Evolutionary conservation across 2,329 filamentous ascomycete genomes (phyloP), one percentile per base, ranked within the genome.

Genomic region (Botrytis deweyae): DNA sequence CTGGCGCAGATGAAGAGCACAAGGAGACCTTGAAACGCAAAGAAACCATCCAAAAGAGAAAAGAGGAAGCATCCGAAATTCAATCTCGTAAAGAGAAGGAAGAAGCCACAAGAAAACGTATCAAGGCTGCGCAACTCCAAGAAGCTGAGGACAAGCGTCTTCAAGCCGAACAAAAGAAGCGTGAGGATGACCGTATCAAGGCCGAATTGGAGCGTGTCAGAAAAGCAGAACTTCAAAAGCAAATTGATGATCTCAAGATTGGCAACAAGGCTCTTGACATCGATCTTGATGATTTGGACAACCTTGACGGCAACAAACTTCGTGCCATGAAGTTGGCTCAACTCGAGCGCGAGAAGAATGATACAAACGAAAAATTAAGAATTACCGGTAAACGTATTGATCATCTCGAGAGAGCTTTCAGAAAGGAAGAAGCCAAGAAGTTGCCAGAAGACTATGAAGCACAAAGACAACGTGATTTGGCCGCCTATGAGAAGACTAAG

Each of bases 271-370:
- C 85, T 69, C 84, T 90, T 62, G 87, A 91, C 77, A 91, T 98
- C 76, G 94, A 94, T 79, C 84, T 93, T 73, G 91, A 92, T 73
- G 90, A 98, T 79, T 87, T 98, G 72, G 92, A 96, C 76, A 93
- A 93, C 77, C 88, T 98, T 73, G 95, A 98, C 83, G 93, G 91
- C 83, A 94, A 94, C 83, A 91, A 92, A 77, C 93, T 99, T 79
- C 95, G 96, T 82, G 92, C 93, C 78, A 92, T 99, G 85, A 98
- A 98, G 87, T 89, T 99, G 74, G 92, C 93, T 75, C 95, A 97
- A 84, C 89, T 99, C 18, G 96, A 98, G 85, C 95, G 95, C 79
- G 96, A 98, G 87, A 99, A 98, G 91, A 97, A 95, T 81, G 94
- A 96, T 81, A 91, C 98, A 78, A 93, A 93, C 77, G 94, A 98